Evolutionary conservation across 164 flowering plant genomes (phyloP), one percentile per base, ranked within the genome.

Genomic region (Akebia trifoliata): DNA sequence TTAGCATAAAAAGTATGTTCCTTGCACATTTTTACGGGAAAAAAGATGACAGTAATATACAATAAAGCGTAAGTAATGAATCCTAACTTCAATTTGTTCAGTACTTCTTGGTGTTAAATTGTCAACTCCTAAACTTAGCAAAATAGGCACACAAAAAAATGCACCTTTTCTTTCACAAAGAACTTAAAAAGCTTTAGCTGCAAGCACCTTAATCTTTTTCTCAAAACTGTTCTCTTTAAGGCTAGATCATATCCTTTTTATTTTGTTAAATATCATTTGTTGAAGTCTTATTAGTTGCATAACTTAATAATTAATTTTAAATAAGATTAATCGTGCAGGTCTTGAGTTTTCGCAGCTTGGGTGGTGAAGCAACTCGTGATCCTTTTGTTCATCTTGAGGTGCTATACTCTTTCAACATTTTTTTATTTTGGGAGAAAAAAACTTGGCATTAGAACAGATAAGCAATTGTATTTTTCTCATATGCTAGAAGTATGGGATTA

Each of bases 341-440:
- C n/a, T 61, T 82, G 54, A 71, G 80, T 61, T 70, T 59, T 61
- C 76, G 76, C 69, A 72, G 73, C 64, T 56, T 82, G 69, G 72
- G 72, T 63, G 76, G 74, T 35, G 82, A 76, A 61, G 48, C 80
- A 54, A 46, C 57, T 48, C 39, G 68, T 34, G 51, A 56, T 37
- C 78, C 79, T 55, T 65, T 80, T 29, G 14, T 70, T 47, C 68
- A 61, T 49, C 60, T 77, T 1, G 81, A 78, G 90, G 87, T 83
- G 73, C 47, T n/a, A n/a, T 14, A 52, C 12, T 56, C 10, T 24
- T 57, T 15, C 11, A 36, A 9, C 42, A 9, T 32, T 40, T 14
- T 17, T 37, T 1, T 36, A 18, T 34, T 18, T 50, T 31, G n/a
- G n/a, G n/a, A n/a, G n/a, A n/a, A n/a, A n/a, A n/a, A n/a, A n/a